Evolutionary conservation across 1,139 yeast species (phyloP), one percentile per base, ranked within the genome.

Genomic region (Scheffersomyces insectosa): DNA sequence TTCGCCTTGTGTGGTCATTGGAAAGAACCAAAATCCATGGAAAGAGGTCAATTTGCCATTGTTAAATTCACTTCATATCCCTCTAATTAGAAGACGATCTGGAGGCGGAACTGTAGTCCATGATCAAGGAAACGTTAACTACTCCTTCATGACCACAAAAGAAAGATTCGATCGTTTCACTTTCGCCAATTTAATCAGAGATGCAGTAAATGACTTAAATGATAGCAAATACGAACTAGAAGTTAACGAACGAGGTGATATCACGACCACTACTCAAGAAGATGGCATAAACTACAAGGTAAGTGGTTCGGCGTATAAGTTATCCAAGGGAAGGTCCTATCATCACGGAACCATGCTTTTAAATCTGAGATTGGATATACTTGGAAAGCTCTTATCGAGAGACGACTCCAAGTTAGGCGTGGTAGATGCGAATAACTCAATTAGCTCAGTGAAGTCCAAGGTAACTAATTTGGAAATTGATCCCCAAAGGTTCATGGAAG

Each of bases 31-130:
- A 62, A 93, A 90, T 52, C 96, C 97, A 1, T 93, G 95, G 91
- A 79, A 83, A 46, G 99, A 93, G 59, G 78, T 85, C 28, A 86
- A 88, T 55, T 48, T 93, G 3, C 79, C 82, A 0, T 56, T 81
- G n/a, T 66, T 88, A 9, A 68, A 75, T 5, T 56, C 72, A 0
- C 62, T 80, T 10, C 71, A 72, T 1, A 74, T 88, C n/a, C 93
- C 95, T 0, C 61, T 91, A 10, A 63, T 95, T 3, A 71, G 99
- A 51, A 72, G 99, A 46, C 70, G 79, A 38, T 85, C 96, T 2
- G 99, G 99, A 1, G 99, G 99, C 1, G 99, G 99, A 0, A 83
- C 98, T 0, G 99, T 95, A 0, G 96, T 90, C 9, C 99, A 95
- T 60, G 99, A 93, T 63, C 55, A 75, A n/a, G 97, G 98, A 0